phyloP scores from a whole-genome alignment of 176 grass and related monocot genomes.

The Hsuehochloa calcarea region DNA sequence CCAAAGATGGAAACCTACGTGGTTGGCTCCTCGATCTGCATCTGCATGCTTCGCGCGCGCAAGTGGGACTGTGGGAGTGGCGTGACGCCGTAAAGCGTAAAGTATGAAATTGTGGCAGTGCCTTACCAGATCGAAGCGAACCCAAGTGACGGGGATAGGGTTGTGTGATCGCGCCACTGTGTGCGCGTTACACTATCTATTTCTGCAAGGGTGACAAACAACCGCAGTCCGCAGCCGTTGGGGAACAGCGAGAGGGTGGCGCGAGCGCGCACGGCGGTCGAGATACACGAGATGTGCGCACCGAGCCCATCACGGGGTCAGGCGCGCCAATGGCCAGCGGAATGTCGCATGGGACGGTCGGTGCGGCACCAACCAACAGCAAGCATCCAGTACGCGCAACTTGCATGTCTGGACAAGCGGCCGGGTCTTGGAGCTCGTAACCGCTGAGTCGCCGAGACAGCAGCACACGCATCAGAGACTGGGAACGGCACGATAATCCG shows the following conservation, averaged over 20 bases:
- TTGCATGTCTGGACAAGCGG: not conserved
- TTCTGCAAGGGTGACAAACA: not conserved
- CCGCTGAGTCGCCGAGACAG: no score
- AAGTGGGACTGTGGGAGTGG: not conserved
- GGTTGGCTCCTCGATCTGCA: not conserved
- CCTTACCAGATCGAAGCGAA: not conserved
- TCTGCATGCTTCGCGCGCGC: not conserved
- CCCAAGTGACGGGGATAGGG: not conserved
- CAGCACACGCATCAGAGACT: no score
- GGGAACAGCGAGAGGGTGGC: not conserved
- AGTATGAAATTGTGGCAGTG: not conserved
- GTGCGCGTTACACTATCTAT: not conserved
- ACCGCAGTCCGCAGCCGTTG: no score
- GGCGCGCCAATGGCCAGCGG: not conserved
- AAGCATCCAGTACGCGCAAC: not conserved
- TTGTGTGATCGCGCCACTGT: not conserved
- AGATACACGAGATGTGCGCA: not conserved
- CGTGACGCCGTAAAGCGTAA: not conserved
- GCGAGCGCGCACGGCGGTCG: constrained; percentile 3
- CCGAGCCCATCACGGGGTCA: no score
- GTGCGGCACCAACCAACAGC: not conserved
- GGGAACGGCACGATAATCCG: no score
- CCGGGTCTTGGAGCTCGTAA: not conserved
- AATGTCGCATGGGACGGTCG: not conserved
- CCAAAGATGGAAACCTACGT: not conserved